phyloP scores from a whole-genome alignment of 495 filamentous ascomycete genomes.

The Talaromyces liani region DNA sequence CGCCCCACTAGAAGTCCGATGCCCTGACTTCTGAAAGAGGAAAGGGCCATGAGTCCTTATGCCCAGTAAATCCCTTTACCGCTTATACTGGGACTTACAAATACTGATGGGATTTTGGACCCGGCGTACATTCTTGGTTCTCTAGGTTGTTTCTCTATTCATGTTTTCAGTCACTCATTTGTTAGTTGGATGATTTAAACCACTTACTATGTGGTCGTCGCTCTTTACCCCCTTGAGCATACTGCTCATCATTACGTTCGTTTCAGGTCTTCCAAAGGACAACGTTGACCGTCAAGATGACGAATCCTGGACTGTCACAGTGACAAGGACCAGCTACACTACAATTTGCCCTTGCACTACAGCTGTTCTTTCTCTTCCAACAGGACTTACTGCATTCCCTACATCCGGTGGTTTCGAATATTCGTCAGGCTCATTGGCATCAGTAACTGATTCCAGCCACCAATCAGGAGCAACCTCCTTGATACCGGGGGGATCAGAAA shows the following conservation, averaged over 20 bases:
- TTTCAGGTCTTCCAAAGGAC: background rate
- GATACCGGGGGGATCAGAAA: background rate
- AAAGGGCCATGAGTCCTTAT: background rate
- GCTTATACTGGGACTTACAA: background rate
- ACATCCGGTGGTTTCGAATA: background rate
- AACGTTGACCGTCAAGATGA: background rate
- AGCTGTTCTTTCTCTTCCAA: background rate
- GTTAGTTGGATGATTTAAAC: background rate
- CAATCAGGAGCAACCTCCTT: background rate
- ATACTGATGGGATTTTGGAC: background rate
- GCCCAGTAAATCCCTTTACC: background rate
- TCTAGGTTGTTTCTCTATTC: background rate
- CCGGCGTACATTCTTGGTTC: background rate
- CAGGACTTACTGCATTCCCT: background rate
- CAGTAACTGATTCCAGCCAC: background rate
- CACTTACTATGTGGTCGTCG: background rate
- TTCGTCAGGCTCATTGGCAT: background rate
- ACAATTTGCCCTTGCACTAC: background rate
- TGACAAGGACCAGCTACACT: background rate
- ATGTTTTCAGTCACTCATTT: background rate
- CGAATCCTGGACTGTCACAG: background rate
- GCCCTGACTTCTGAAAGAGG: background rate
- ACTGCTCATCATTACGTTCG: background rate
- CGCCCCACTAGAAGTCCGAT: background rate
- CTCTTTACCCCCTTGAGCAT: background rate